Conservation (phyloP, 345 rosid species). For the Leavenworthia alabamica region DNA sequence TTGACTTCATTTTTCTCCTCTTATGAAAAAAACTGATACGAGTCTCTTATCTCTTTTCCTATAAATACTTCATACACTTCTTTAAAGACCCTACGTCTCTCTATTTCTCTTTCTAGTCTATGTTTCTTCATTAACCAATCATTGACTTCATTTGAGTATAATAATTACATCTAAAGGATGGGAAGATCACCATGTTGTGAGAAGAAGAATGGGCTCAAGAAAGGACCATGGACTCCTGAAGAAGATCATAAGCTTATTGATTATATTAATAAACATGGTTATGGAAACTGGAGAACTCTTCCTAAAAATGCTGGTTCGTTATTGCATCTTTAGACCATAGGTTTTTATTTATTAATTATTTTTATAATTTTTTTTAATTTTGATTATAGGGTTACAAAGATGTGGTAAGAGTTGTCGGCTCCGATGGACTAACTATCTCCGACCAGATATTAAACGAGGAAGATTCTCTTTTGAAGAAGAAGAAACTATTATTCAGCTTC, state of each 20-base stretch:
- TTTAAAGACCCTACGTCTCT: conserved; percentile 22
- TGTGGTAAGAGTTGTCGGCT: conserved; percentile 92
- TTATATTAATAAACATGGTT: conserved; percentile 65
- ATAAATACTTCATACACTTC: conserved; percentile 17
- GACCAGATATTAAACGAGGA: conserved; percentile 86
- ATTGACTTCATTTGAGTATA: not conserved
- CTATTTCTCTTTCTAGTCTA: conserved; percentile 5
- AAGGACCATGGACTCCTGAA: conserved; percentile 88
- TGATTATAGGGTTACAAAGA: conserved; percentile 41
- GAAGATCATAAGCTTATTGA: conserved; percentile 66
- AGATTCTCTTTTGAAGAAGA: conserved; percentile 71
- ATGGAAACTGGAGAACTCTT: conserved; percentile 80
- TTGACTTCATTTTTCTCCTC: conserved; percentile 44
- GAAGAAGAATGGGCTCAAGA: conserved; percentile 63
- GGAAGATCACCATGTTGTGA: conserved; percentile 78
- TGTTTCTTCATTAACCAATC: conserved; percentile 6
- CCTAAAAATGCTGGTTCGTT: conserved; percentile 76
- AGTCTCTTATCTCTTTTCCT: conserved; percentile 15
- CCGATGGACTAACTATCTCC: conserved; percentile 80
- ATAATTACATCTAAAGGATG: conserved; percentile 32
- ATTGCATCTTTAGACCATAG: not conserved
- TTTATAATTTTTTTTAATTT: not conserved
- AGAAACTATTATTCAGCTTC: conserved; percentile 64
- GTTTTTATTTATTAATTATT: not conserved
- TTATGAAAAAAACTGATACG: conserved; percentile 1